phyloP scores from a whole-genome alignment of 164 flowering plant species.

The Dillenia suffruticosa region DNA sequence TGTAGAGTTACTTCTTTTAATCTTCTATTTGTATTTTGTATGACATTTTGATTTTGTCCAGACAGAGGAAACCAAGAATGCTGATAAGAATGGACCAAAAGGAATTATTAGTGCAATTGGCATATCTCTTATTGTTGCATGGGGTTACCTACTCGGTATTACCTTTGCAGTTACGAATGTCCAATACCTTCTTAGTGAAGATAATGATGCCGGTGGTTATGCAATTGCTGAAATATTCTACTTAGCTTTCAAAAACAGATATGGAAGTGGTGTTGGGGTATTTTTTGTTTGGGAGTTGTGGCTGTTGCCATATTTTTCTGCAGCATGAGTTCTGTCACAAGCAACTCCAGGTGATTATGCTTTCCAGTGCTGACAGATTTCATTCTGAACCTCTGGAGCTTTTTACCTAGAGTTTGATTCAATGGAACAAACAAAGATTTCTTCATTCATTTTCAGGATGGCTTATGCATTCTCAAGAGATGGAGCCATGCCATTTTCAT shows the following conservation, averaged over 20 bases:
- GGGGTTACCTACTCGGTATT: constrained; percentile 66
- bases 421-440: neutral
- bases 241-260: constrained; percentile 72
- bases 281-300: constrained; percentile 74
- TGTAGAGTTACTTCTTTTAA: too few species aligned
- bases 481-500: constrained; percentile 93
- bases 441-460: constrained; percentile 51
- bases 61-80: constrained; percentile 93
- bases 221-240: constrained; percentile 92
- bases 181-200: constrained; percentile 52
- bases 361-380: neutral
- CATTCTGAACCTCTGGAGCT: neutral
- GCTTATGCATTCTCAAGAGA: constrained; percentile 98
- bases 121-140: constrained; percentile 81
- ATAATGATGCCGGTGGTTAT: constrained; percentile 91
- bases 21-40: neutral
- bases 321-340: constrained; percentile 82
- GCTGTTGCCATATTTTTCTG: constrained; percentile 92
- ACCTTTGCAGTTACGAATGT: constrained; percentile 83
- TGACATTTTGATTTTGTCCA: constrained; percentile 21
- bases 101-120: constrained; percentile 92
- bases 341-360: constrained; percentile 77
- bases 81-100: constrained; percentile 89
- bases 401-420: neutral
- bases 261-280: constrained; percentile 91